Base-by-base conservation (phyloP, 2,329 filamentous ascomycete species). In the Ilyonectria sp. region DNA sequence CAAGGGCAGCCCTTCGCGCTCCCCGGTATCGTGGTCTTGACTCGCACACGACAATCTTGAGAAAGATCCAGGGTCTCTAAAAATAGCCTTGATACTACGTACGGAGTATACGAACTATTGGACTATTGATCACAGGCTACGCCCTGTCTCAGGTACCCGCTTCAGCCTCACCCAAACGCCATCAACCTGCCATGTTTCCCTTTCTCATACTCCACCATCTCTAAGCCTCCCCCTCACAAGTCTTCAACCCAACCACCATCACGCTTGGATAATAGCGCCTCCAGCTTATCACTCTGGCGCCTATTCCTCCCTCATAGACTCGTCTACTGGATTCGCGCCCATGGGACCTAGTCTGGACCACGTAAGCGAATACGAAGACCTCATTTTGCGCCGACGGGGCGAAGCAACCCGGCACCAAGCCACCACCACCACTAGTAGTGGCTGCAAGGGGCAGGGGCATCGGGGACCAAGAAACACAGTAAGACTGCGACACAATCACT, bases 291-390 rank as follows among this genome's bases (percentile, higher is more conserved):
- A 35, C n/a, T 53, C 44, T 40, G 7, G 21, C 31, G 17, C 31
- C 8, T 49, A 33, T 35, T 50, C 50, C 29, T 33, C 26, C 17
- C 35, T 37, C 49, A 43, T 46, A 23, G 21, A 44, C n/a, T 44
- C 46, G 33, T 52, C 26, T n/a, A 29, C 43, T 33, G 47, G 31
- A 23, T 50, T n/a, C 43, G 15, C 37, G 35, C 55, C 44, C 57
- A 52, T 29, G 46, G 26, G 50, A 19, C 63, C 58, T 57, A 52
- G 47, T 66, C 63, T 58, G 47, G 58, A 40, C 52, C 63, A 53
- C 35, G 46, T 66, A 61, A 66, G 63, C 63, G 63, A 66, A 66
- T 66, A 66, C 63, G 63, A 66, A 61, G 31, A 52, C 47, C n/a
- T 66, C 63, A 66, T 61, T 56, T 66, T 61, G 53, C 58, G 33